Evolutionary conservation across 2,329 filamentous ascomycete species (phyloP), one percentile per base, ranked within the genome.

Genomic region (Leptodontidium sp.): DNA sequence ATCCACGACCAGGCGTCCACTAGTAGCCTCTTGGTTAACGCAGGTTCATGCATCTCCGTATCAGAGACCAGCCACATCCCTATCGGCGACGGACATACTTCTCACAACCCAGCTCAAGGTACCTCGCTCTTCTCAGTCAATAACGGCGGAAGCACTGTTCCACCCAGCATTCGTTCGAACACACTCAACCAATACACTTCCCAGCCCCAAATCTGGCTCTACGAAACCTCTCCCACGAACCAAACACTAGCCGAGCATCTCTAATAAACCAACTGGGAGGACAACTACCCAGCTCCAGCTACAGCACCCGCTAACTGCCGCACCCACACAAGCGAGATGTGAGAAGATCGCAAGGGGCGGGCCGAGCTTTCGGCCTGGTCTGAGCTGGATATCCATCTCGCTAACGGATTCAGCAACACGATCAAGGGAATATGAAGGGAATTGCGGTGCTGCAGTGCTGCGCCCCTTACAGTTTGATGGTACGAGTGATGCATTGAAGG

Each of bases 141-240:
- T 21, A 3, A 55, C 9, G 21, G 9, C 21, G 14, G 29, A 55
- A 11, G n/a, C 21, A 12, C n/a, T 14, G 12, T n/a, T 4, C 50
- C 14, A 2, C 43, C 15, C 15, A 29, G 50, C 21, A n/a, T 4
- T 9, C 50, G 2, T 14, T 55, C 50, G 7, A 11, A 55, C 21
- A 21, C 21, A 21, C 21, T 21, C 21, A 21, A 21, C 21, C 21
- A 21, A 21, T 21, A 29, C 7, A 21, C 47, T n/a, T 26, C 35
- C 49, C 65, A 66, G 43, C 57, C 57, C 14, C 57, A 66, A 11
- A 9, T 15, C 32, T 66, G 65, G 65, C 17, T 32, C 9, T 62
- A 62, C 40, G 65, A 66, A 38, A 62, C 49, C 11, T 57, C 50
- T 4, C 24, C 21, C 32, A 11, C 4, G 32, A 57, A 57, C 12